Evolutionary conservation across 2,329 filamentous ascomycete species (phyloP), one percentile per base, ranked within the genome.

Genomic region (Phaeosphaeria sp.): DNA sequence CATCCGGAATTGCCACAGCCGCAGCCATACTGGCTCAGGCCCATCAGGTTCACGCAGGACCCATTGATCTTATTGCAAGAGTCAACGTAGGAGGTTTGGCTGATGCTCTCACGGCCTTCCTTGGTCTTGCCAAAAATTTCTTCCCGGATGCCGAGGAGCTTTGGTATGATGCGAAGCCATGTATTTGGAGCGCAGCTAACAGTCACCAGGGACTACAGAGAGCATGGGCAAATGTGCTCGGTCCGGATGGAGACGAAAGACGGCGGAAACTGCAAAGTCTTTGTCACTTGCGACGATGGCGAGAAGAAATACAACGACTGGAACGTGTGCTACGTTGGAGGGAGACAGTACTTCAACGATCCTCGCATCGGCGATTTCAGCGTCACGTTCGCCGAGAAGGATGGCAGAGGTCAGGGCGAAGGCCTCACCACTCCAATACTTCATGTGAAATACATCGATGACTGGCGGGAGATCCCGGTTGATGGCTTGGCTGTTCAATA

Each of bases 281-380:
- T 6, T 25, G 57, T 60, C 1, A 33, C 30, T 13, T 60, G 57
- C 33, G 30, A 54, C n/a, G 50, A 60, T 25, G 58, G 58, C 42
- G 27, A 20, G 3, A 60, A 52, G 21, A 48, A 60, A 33, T 60
- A 60, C 47, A 55, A 57, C 24, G 33, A 11, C 6, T 60, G 58
- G 58, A 57, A 50, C 39, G 54, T 40, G 15, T 60, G 58, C 49
- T 60, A 49, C 42, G 48, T 60, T 15, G 53, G 57, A 11, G 54
- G 54, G 2, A 48, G 55, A 8, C 51, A 55, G 27, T 55, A 27
- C 48, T 57, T 60, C 25, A 60, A 18, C 6, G 58, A 60, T 30
- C 54, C 54, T 9, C 54, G 58, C 4, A 60, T 60, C 30, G 58
- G 58, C 8, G 58, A 60, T 11, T 60, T 60, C 51, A 57, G 58